Conservation (phyloP, 129 eudicot genomes). For the Arctium lappa region DNA sequence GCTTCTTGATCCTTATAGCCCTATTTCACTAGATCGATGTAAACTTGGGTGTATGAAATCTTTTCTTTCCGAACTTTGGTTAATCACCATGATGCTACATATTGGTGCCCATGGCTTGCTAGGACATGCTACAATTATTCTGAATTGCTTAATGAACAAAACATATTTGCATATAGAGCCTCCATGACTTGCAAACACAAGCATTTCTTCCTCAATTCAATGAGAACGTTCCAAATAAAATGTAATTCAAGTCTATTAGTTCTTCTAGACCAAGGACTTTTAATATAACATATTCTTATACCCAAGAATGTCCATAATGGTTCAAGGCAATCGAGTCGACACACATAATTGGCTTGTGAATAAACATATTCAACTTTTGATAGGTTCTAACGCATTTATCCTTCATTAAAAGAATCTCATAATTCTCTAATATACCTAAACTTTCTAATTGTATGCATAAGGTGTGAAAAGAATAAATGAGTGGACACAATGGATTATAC, state of each 20-base stretch:
- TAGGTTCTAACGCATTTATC: too few relatives aligned
- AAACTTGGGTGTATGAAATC: neutral
- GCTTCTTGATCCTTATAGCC: neutral
- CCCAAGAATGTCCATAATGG: too few relatives aligned
- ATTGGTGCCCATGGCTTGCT: neutral
- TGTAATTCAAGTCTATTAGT: neutral
- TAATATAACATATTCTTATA: too few relatives aligned
- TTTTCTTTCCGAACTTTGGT: neutral
- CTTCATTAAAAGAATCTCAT: too few relatives aligned
- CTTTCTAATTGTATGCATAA: too few relatives aligned
- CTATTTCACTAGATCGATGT: neutral
- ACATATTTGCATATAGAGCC: neutral
- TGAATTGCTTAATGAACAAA: neutral
- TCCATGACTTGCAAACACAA: neutral
- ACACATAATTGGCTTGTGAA: too few relatives aligned
- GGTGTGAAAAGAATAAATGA: too few relatives aligned
- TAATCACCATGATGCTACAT: neutral
- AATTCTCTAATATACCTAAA: too few relatives aligned
- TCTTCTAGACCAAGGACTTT: neutral
- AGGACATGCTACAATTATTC: neutral
- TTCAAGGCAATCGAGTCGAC: too few relatives aligned
- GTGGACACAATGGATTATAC: too few relatives aligned
- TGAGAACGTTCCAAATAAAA: neutral
- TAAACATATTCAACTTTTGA: too few relatives aligned
- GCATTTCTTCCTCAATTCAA: neutral